These are phyloP conservation scores for Talaromyces marneffei DNA, from an alignment of 2,329 filamentous ascomycete species.

Conservation along the genomic window DNA sequence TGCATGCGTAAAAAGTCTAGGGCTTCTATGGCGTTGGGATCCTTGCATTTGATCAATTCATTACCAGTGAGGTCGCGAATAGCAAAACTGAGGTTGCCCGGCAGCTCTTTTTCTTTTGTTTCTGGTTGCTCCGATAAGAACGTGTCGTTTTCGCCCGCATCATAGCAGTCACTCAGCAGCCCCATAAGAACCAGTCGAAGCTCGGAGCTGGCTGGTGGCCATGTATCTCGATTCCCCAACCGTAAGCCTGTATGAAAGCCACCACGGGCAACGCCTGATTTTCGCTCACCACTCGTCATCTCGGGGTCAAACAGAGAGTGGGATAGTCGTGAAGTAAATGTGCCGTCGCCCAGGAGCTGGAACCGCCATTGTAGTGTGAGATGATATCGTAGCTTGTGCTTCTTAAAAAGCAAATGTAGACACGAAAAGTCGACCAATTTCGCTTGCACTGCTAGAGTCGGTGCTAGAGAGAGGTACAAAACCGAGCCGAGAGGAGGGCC, in stretches of 20 bases:
- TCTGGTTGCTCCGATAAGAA: conserved; percentile 11
- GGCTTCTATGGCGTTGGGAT: conserved; percentile 75
- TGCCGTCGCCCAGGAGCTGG: conserved; percentile 76
- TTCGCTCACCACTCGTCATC: conserved; percentile 70
- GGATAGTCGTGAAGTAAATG: conserved; percentile 73
- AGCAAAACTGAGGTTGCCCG: conserved; percentile 71
- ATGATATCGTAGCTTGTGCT: conserved; percentile 66
- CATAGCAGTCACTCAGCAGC: conserved; percentile 70
- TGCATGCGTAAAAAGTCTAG: conserved; percentile 88
- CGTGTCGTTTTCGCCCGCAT: conserved; percentile 24
- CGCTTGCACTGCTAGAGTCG: conserved; percentile 67
- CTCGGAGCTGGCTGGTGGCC: conserved; percentile 93
- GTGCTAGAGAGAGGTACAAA: conserved; percentile 64
- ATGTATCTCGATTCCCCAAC: conserved; percentile 71
- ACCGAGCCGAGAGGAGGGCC: conserved; percentile 47
- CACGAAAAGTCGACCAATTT: conserved; percentile 71
- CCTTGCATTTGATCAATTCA: conserved; percentile 76
- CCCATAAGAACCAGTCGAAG: conserved; percentile 84
- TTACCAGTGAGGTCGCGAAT: conserved; percentile 72
- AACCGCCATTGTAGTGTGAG: conserved; percentile 71
- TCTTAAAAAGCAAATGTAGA: conserved; percentile 68
- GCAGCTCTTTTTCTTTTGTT: conserved; percentile 42
- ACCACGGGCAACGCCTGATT: conserved; percentile 60
- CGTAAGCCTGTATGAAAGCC: conserved; percentile 75
- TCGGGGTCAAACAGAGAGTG: conserved; percentile 81